phyloP scores from a whole-genome alignment of 2,329 filamentous ascomycete genomes.

The Aaosphaeria pasadenensis region DNA sequence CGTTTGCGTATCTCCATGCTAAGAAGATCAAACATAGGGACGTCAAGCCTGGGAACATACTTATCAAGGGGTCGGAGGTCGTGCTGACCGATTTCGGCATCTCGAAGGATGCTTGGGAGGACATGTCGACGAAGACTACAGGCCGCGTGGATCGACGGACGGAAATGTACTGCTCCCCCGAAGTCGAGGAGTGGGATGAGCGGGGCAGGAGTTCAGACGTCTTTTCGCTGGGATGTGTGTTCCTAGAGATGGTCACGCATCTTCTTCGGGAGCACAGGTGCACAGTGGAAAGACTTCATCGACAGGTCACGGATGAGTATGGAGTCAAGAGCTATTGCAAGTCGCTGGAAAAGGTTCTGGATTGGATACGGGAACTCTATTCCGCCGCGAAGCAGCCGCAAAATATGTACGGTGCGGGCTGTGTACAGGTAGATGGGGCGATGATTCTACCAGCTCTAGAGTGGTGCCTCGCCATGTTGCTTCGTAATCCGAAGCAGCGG shows the following conservation, averaged over 20 bases:
- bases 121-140: background rate
- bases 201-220: background rate
- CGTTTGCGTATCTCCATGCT: background rate
- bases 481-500: no score
- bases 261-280: no score
- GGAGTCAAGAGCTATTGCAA: no score
- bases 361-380: no score
- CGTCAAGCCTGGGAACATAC: background rate
- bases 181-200: background rate
- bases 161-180: background rate
- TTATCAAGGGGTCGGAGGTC: background rate
- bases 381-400: no score
- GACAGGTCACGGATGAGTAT: no score
- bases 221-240: background rate
- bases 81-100: background rate
- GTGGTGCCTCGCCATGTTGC: no score
- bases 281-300: no score
- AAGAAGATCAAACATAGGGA: background rate
- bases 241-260: background rate
- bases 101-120: background rate
- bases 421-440: no score
- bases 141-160: background rate
- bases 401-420: no score
- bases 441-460: no score
- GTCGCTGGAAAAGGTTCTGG: no score